Evolutionary conservation across 2,329 filamentous ascomycete species (phyloP).

Genomic region (Diaporthe velutina): DNA sequence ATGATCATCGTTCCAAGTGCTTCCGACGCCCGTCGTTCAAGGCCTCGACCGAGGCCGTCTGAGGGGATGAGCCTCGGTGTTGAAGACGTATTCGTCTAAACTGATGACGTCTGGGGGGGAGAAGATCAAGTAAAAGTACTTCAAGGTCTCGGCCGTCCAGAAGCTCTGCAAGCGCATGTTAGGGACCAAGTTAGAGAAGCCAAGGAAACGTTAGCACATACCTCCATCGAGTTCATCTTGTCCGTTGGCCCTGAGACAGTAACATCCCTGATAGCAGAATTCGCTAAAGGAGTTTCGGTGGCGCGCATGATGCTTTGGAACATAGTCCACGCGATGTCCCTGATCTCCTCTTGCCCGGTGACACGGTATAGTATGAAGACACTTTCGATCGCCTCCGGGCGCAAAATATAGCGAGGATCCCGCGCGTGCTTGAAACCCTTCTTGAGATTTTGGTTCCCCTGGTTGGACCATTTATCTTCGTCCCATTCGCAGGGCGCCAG

Average conservation of each 20-base stretch:
- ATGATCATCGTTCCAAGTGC: neutral
- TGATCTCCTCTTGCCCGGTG: slow-evolving; percentile 77
- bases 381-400: slow-evolving; percentile 81
- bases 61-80: slow-evolving; percentile 52
- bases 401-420: slow-evolving; percentile 61
- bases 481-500: slow-evolving; percentile 52
- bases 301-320: slow-evolving; percentile 78
- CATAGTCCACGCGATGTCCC: slow-evolving; percentile 84
- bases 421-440: slow-evolving; percentile 46
- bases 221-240: slow-evolving; percentile 54
- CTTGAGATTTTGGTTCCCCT: slow-evolving; percentile 44
- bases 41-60: slow-evolving; percentile 5
- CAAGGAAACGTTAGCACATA: slow-evolving; percentile 18
- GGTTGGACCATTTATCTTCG: slow-evolving; percentile 49
- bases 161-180: slow-evolving; percentile 61
- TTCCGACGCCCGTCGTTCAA: neutral
- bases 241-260: slow-evolving; percentile 56
- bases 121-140: slow-evolving; percentile 74
- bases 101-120: slow-evolving; percentile 65
- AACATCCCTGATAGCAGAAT: slow-evolving; percentile 43
- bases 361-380: slow-evolving; percentile 86
- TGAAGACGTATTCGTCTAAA: slow-evolving; percentile 69
- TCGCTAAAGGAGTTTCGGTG: slow-evolving; percentile 53
- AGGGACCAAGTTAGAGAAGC: neutral
- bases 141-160: slow-evolving; percentile 73